Base-by-base conservation (phyloP, 441 rosid genomes). In the Lepidium campestre region DNA sequence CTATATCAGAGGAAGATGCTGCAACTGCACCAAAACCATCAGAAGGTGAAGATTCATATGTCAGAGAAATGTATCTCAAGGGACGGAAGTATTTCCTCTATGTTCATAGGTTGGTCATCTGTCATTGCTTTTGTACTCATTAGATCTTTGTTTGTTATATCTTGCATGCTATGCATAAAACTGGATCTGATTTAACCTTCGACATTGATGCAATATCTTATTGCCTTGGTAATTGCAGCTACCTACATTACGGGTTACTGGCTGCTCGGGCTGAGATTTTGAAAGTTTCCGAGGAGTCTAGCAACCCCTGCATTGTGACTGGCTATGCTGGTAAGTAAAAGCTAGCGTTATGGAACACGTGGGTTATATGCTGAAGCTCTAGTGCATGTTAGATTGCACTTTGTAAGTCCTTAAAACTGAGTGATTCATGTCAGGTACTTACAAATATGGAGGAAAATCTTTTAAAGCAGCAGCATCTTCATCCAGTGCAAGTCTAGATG, bases 261-360 rank as follows among this genome's bases (percentile, higher is more conserved):
- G 99, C 99, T 57, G 99, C 99, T 68, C 86, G 98, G 71, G 98
- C 91, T 4, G 98, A 91, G 68, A 91, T 94, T 74, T 62, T 94
- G 82, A 85, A 83, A 79, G 78, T 57, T 23, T 84, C 90, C 19
- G 89, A 79, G 47, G 93, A 63, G 39, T 68, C 91, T 73, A 79
- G 64, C 70, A 89, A 86, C 80, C 94, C 94, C 29, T 94, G 99
- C 74, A 78, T 88, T 77, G 75, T 81, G 78, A 84, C 65, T 46
- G 97, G 97, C 73, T 88, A 81, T 72, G 80, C 85, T 77, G 98
- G 99, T 94, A 79, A 36, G 82, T 67, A 55, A 8, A 25, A 62
- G 42, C 32, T 45, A 23, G 45, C 53, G 2, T 3, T 27, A 32
- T 22, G 55, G 15, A 41, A 62, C 36, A 60, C 3, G 7, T 49